Conservation (phyloP, 2,329 filamentous ascomycete genomes). For the Rosellinia necatrix region DNA sequence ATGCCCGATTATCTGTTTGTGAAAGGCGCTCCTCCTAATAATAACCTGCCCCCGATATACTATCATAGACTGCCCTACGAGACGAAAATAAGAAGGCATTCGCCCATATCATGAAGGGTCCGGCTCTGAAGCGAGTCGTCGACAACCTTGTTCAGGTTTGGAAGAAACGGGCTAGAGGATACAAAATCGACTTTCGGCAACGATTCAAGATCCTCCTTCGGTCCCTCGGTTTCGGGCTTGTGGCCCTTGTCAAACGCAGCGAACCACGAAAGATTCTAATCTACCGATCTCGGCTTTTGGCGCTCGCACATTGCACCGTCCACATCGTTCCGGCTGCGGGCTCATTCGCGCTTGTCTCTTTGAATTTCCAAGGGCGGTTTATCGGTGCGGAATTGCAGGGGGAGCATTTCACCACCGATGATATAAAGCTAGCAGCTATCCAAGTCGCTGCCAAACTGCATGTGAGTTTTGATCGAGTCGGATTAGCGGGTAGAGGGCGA, state of each 20-base stretch:
- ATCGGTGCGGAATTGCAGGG: not conserved
- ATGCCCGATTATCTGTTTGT: not conserved
- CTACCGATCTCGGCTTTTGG: not conserved
- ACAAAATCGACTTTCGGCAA: not conserved
- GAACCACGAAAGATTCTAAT: not conserved
- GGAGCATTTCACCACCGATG: not conserved
- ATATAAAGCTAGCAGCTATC: not conserved
- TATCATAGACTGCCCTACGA: not conserved
- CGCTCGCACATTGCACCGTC: not conserved
- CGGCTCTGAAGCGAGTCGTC: not conserved
- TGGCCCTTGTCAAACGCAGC: not conserved
- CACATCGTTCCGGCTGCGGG: not conserved
- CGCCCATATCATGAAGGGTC: not conserved
- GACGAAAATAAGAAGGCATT: not conserved
- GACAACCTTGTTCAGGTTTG: not conserved
- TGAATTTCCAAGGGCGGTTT: not conserved
- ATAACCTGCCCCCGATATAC: too few relatives aligned
- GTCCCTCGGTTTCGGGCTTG: not conserved
- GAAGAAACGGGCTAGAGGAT: not conserved
- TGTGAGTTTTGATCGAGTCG: not conserved
- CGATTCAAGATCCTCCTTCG: not conserved
- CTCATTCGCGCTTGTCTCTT: not conserved
- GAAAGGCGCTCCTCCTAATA: too few relatives aligned
- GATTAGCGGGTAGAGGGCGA: not conserved
- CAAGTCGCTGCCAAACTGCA: not conserved